Conservation (phyloP, 176 grass and related monocot species). For the Aegilops umbellulata region DNA sequence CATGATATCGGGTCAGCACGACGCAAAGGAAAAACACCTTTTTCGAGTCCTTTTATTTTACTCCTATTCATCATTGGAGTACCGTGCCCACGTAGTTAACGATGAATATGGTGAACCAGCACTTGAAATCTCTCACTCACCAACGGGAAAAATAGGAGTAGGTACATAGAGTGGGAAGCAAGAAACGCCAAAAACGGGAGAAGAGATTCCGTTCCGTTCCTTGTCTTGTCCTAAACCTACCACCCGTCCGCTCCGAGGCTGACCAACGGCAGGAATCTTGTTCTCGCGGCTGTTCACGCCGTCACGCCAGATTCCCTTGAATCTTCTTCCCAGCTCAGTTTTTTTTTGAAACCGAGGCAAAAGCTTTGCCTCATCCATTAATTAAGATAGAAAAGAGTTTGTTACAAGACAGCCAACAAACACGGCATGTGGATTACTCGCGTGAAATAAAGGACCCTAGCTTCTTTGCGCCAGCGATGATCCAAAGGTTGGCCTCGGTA, state of each 20-base stretch:
- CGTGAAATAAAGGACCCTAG: too few species aligned
- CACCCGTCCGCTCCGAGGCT: background rate
- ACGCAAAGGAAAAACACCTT: background rate
- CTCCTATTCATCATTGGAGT: too few species aligned
- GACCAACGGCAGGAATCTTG: background rate
- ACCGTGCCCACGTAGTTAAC: background rate
- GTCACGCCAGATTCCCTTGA: background rate
- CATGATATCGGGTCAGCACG: background rate
- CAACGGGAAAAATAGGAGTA: background rate
- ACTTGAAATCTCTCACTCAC: background rate
- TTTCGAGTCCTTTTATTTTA: background rate
- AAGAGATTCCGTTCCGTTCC: background rate
- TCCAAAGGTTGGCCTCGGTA: too few species aligned
- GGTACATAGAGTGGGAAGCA: background rate
- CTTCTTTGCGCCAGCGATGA: too few species aligned
- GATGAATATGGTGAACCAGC: background rate
- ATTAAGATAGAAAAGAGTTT: too few species aligned
- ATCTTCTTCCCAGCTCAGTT: background rate
- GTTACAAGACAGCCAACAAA: too few species aligned
- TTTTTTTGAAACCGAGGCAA: too few species aligned
- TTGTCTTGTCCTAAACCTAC: conserved; percentile 1
- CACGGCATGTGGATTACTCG: too few species aligned
- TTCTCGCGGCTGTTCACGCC: background rate
- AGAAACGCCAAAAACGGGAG: background rate
- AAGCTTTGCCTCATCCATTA: too few species aligned